Evolutionary conservation across 768 basidiomycete species (phyloP).

Genomic region (Boletus edulis): DNA sequence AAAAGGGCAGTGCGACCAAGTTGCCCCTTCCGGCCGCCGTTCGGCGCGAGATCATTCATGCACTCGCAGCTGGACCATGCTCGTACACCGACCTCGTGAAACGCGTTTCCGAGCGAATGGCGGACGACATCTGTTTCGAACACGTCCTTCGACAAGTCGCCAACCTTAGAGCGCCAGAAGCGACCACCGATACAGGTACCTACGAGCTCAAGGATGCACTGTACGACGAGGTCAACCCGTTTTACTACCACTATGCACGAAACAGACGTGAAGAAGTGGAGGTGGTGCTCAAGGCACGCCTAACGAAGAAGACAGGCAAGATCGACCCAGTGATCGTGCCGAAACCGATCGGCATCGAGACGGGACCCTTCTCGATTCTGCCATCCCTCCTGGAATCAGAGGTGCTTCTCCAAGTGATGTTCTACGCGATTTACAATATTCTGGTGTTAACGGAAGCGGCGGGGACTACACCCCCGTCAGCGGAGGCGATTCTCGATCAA

Average conservation of each 20-base stretch:
- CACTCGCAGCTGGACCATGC: slow-evolving; percentile 83
- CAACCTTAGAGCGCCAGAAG: slow-evolving; percentile 78
- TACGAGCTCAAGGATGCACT: slow-evolving; percentile 85
- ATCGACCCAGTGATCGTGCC: slow-evolving; percentile 76
- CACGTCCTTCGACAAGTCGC: slow-evolving; percentile 76
- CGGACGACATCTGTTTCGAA: slow-evolving; percentile 82
- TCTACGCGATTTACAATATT: slow-evolving; percentile 78
- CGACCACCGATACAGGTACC: slow-evolving; percentile 72
- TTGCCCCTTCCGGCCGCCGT: slow-evolving; percentile 64
- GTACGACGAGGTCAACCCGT: slow-evolving; percentile 89
- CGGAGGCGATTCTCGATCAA: slow-evolving; percentile 90
- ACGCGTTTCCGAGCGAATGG: slow-evolving; percentile 84
- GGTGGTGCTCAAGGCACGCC: slow-evolving; percentile 60
- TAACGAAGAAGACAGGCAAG: slow-evolving; percentile 62
- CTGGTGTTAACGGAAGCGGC: slow-evolving; percentile 59
- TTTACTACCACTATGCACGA: slow-evolving; percentile 93
- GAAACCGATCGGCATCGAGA: slow-evolving; percentile 57
- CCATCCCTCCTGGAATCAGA: slow-evolving; percentile 65
- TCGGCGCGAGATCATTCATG: slow-evolving; percentile 85
- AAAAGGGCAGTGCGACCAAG: slow-evolving; percentile 70
- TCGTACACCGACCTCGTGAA: slow-evolving; percentile 90
- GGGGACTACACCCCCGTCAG: slow-evolving; percentile 65
- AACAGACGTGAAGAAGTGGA: slow-evolving; percentile 94
- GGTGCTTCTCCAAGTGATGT: slow-evolving; percentile 76
- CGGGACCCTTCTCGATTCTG: slow-evolving; percentile 69